Base-by-base conservation (phyloP, 1,284 basidiomycete genomes). In the Leccinum ponderosum region DNA sequence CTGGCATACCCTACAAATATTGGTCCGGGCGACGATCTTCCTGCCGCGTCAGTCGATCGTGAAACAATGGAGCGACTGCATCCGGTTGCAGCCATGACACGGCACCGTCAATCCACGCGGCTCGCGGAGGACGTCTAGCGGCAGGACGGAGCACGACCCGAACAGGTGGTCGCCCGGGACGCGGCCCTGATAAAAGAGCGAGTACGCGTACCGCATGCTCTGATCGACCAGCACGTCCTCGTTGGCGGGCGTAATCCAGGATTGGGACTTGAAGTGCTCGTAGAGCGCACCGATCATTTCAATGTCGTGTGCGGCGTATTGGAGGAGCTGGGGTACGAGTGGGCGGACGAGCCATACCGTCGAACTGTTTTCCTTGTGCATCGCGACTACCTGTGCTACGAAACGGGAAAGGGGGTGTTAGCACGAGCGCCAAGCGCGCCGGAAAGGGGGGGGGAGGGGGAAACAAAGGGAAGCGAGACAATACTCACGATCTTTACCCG, bases 301-400 rank as follows among this genome's bases (percentile, higher is more conserved):
- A 54, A 81, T 77, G 66, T 81, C 79, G 59, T 76, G 73, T 2
- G 77, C 77, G 1, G 80, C 79, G 56, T 81, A 81, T 20, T 68
- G 65, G 53, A 80, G 71, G 42, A 80, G 74, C 8, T 70, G 67
- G 1, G 68, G 48, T 0, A 65, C n/a, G 42, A 81, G 71, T 0
- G 79, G 80, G 8, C 79, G 73, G 1, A 39, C 37, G 20, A 78
- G 62, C 79, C 79, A 81, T 48, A 73, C 56, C 0, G 56, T 67
- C 9, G 68, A 73, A 0, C 73, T 70, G 20, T 72, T 67, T 4
- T 68, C 55, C 55, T 70, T 69, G 68, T 81, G 78, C 73, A 81
- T 76, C 39, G 65, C 68, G 42, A 74, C 74, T 0, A 81, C 74
- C 58, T 71, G 68, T 20, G 74, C 79, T 80, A 29, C 20, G 44